These are phyloP conservation scores for Solanum pimpinellifolium DNA, from an alignment of 257 asterid genomes.

Conservation along the genomic window DNA sequence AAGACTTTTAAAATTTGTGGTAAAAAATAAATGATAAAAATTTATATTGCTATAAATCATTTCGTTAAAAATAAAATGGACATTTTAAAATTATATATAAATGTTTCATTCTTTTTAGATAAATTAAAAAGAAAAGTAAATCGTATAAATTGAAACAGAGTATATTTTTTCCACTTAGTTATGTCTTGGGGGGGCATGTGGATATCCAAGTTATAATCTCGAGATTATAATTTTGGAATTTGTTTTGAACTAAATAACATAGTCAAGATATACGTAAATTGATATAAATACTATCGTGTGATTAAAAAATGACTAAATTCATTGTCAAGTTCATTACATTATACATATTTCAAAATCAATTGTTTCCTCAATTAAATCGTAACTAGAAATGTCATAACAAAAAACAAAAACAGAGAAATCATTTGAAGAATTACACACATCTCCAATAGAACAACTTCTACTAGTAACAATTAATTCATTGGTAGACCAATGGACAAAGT, in stretches of 20 bases:
- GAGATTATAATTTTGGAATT: neutral
- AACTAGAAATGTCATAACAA: neutral
- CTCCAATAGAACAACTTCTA: neutral
- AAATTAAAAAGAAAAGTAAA: too few species aligned
- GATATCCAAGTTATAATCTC: neutral
- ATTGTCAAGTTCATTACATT: neutral
- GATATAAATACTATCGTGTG: rapidly evolving
- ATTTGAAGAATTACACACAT: neutral
- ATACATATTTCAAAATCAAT: neutral
- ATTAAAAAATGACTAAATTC: neutral
- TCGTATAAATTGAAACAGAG: too few species aligned
- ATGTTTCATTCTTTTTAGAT: too few species aligned
- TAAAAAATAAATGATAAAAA: too few species aligned
- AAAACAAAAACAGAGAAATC: neutral
- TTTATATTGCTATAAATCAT: too few species aligned
- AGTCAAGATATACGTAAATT: rapidly evolving
- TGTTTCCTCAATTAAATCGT: neutral
- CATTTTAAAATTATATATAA: too few species aligned
- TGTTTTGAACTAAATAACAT: neutral
- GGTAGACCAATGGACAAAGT: neutral
- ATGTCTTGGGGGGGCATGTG: neutral
- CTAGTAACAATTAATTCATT: neutral
- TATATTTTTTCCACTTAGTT: neutral
- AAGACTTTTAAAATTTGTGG: too few species aligned
- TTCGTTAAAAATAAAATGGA: too few species aligned